Conservation (phyloP, 2,329 filamentous ascomycete genomes). For the Pseudopithomyces chartarum region DNA sequence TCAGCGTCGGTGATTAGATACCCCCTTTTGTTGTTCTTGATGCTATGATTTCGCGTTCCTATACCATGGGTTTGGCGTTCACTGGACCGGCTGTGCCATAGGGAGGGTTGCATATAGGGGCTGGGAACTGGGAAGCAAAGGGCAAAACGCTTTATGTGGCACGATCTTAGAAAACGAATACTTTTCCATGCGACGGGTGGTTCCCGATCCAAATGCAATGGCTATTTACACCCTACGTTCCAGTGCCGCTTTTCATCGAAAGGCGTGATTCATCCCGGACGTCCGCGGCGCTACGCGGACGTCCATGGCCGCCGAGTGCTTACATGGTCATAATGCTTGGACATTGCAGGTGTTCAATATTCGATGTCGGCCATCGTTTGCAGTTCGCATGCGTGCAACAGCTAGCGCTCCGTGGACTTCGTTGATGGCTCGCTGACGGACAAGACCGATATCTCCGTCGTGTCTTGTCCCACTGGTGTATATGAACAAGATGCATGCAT, state of each 20-base stretch:
- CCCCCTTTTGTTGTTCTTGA: background rate
- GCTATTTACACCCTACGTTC: no score
- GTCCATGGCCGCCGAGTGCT: background rate
- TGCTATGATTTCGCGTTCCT: background rate
- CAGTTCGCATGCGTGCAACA: background rate
- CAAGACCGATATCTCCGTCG: background rate
- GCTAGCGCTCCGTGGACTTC: background rate
- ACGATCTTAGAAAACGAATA: background rate
- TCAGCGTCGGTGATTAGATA: slow-evolving; percentile 32
- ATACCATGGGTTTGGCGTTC: slow-evolving; percentile 4
- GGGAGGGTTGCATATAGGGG: slow-evolving; percentile 1
- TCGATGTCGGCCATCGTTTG: background rate
- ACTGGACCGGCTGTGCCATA: background rate
- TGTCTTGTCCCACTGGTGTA: no score
- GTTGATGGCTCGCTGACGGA: background rate
- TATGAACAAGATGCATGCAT: background rate
- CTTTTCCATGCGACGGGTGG: no score
- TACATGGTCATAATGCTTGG: background rate
- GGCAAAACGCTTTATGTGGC: slow-evolving; percentile 2
- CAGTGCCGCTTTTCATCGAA: no score
- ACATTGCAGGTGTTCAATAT: no score
- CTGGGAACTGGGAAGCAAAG: no score
- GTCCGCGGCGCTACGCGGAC: background rate
- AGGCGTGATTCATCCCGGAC: background rate
- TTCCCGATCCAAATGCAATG: no score